phyloP scores from a whole-genome alignment of 495 filamentous ascomycete genomes.

The Neurospora hispaniola region DNA sequence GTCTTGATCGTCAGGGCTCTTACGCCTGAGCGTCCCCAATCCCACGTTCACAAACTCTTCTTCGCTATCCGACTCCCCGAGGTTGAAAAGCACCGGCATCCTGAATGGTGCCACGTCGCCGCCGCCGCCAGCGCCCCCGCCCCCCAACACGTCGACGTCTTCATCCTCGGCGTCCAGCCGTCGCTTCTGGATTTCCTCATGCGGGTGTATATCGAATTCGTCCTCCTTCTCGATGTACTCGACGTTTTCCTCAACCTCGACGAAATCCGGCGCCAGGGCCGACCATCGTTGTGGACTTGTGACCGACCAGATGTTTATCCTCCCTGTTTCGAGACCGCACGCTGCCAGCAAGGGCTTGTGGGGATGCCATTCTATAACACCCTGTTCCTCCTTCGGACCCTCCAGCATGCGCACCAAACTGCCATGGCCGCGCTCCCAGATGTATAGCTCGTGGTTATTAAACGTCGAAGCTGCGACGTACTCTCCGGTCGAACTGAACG shows the following conservation, averaged over 20 bases:
- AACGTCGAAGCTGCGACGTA: constrained; percentile 87
- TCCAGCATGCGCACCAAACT: constrained; percentile 93
- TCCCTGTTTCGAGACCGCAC: constrained; percentile 78
- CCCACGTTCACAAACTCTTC: constrained; percentile 84
- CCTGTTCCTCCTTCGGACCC: constrained; percentile 87
- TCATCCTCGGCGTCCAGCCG: constrained; percentile 78
- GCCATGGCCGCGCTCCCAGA: constrained; percentile 93
- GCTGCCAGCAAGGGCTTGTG: constrained; percentile 78
- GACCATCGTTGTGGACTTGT: constrained; percentile 92
- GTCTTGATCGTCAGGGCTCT: constrained; percentile 46
- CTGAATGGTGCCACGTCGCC: constrained; percentile 57
- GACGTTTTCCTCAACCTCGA: constrained; percentile 94
- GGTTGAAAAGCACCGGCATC: constrained; percentile 80
- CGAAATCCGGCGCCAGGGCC: constrained; percentile 91
- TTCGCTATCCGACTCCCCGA: constrained; percentile 63
- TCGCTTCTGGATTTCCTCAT: constrained; percentile 88
- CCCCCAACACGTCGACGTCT: constrained; percentile 71
- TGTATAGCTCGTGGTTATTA: constrained; percentile 96
- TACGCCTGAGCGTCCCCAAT: constrained; percentile 70
- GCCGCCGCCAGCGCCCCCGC: constrained; percentile 40
- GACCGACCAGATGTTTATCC: constrained; percentile 88
- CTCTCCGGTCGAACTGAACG: constrained; percentile 86
- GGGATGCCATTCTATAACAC: constrained; percentile 95
- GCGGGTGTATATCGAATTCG: constrained; percentile 94
- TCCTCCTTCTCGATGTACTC: constrained; percentile 93